Evolutionary conservation across 2,329 filamentous ascomycete species (phyloP).

Genomic region (Ophiostoma montium): DNA sequence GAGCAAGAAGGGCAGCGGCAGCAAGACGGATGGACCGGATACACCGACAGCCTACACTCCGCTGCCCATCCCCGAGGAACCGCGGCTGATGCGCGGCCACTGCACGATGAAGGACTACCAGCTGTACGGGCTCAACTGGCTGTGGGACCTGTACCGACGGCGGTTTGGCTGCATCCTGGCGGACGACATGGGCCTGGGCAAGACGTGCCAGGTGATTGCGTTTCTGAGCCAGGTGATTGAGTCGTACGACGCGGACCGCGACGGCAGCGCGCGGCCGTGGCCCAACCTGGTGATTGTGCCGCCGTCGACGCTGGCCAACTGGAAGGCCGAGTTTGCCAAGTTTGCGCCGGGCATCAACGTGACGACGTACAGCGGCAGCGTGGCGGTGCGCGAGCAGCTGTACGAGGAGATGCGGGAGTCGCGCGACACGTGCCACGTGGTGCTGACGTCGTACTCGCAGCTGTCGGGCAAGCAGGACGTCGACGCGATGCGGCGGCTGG

Average conservation of each 20-base stretch:
- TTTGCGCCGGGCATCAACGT: slow-evolving; percentile 71
- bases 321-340: slow-evolving; percentile 76
- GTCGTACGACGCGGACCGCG: slow-evolving; percentile 26
- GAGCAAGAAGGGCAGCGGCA: slow-evolving; percentile 21
- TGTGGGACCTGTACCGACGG: slow-evolving; percentile 67
- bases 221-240: slow-evolving; percentile 76
- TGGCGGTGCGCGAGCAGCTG: slow-evolving; percentile 52
- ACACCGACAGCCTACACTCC: slow-evolving; percentile 18
- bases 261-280: slow-evolving; percentile 35
- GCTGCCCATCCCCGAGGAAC: slow-evolving; percentile 46
- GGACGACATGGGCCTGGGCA: slow-evolving; percentile 94
- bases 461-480: slow-evolving; percentile 36
- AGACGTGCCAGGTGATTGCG: slow-evolving; percentile 92
- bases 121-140: slow-evolving; percentile 88
- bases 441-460: slow-evolving; percentile 48
- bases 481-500: slow-evolving; percentile 32
- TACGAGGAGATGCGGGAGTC: slow-evolving; percentile 51
- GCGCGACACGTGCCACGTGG: slow-evolving; percentile 48
- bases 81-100: slow-evolving; percentile 60
- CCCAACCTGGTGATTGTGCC: slow-evolving; percentile 79
- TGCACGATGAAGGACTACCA: slow-evolving; percentile 86
- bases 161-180: slow-evolving; percentile 80
- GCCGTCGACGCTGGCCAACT: slow-evolving; percentile 88
- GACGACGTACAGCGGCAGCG: slow-evolving; percentile 53
- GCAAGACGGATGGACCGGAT: slow-evolving; percentile 20